Evolutionary conservation across 495 filamentous ascomycete genomes (phyloP).

Genomic region (Cenococcum geophilum): DNA sequence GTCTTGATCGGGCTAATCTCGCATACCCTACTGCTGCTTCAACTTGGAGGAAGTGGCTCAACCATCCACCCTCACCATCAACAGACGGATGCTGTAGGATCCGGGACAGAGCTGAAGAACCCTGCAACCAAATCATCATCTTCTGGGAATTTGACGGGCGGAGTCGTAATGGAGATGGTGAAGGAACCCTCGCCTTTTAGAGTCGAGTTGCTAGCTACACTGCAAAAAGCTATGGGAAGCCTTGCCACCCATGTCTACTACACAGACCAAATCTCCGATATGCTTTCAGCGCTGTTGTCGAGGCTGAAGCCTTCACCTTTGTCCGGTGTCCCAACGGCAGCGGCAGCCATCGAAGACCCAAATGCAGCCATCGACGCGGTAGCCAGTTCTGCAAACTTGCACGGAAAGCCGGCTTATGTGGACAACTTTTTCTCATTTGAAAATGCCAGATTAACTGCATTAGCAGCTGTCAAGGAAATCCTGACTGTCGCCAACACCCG

Average conservation of each 20-base stretch:
- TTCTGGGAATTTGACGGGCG: conserved; percentile 14
- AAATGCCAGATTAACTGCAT: conserved; percentile 65
- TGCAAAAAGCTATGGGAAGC: conserved; percentile 73
- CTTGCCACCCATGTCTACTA: conserved; percentile 94
- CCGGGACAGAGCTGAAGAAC: conserved; percentile 14
- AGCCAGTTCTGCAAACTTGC: conserved; percentile 40
- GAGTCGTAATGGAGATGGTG: conserved; percentile 31
- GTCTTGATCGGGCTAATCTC: conserved; percentile 73
- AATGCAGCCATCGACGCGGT: conserved; percentile 35
- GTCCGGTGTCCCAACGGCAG: conserved; percentile 37
- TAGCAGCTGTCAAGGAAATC: conserved; percentile 75
- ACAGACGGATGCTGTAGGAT: conserved; percentile 27
- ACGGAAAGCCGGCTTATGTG: conserved; percentile 41
- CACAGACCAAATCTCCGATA: conserved; percentile 85
- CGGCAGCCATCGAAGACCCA: conserved; percentile 40
- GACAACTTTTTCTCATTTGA: conserved; percentile 68
- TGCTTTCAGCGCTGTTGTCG: conserved; percentile 70
- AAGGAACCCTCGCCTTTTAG: conserved; percentile 43
- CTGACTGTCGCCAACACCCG: conserved; percentile 68
- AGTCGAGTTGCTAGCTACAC: conserved; percentile 53
- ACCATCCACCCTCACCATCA: conserved; percentile 34
- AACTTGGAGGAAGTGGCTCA: conserved; percentile 51
- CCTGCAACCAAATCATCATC: conserved; percentile 2
- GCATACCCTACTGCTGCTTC: conserved; percentile 68
- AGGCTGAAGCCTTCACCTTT: conserved; percentile 61